These are phyloP conservation scores for Marasmius oreades DNA, from an alignment of 1,284 basidiomycete genomes.

Conservation along the genomic window DNA sequence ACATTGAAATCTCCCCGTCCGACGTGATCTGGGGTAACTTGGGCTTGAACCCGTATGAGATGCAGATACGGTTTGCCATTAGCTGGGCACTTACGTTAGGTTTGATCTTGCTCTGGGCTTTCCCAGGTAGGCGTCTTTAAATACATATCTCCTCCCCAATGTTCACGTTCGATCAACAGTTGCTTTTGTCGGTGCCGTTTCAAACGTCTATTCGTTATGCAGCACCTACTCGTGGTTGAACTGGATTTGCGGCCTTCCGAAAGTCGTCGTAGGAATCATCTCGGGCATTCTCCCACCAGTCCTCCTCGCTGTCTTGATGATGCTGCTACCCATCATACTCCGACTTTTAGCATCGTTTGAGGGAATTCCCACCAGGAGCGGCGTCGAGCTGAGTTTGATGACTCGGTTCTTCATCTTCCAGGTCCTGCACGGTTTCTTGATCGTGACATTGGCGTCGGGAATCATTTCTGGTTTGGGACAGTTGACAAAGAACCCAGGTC, in stretches of 20 bases:
- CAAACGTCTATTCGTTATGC: conserved; percentile 79
- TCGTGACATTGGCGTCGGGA: conserved; percentile 81
- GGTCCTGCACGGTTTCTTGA: conserved; percentile 89
- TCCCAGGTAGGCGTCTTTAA: conserved; percentile 48
- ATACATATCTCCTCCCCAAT: neutral
- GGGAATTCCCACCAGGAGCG: conserved; percentile 78
- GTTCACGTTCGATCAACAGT: conserved; percentile 34
- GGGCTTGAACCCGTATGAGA: conserved; percentile 87
- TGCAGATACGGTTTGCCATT: conserved; percentile 44
- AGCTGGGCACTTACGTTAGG: conserved; percentile 62
- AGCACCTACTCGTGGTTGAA: conserved; percentile 63
- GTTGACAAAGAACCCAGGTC: conserved; percentile 60
- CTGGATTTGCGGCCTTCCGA: conserved; percentile 79
- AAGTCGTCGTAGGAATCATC: conserved; percentile 76
- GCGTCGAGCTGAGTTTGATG: conserved; percentile 89
- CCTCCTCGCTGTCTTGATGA: conserved; percentile 83
- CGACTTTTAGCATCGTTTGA: conserved; percentile 76
- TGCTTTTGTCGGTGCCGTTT: conserved; percentile 83
- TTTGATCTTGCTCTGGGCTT: conserved; percentile 69
- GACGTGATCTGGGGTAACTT: conserved; percentile 94
- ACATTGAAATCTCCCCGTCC: conserved; percentile 72
- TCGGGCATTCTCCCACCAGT: conserved; percentile 85
- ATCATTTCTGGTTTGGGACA: conserved; percentile 66
- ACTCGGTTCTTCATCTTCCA: conserved; percentile 90
- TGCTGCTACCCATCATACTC: conserved; percentile 86